These are phyloP conservation scores for Lactarius deliciosus DNA, from an alignment of 768 basidiomycete species.

Conservation along the genomic window DNA sequence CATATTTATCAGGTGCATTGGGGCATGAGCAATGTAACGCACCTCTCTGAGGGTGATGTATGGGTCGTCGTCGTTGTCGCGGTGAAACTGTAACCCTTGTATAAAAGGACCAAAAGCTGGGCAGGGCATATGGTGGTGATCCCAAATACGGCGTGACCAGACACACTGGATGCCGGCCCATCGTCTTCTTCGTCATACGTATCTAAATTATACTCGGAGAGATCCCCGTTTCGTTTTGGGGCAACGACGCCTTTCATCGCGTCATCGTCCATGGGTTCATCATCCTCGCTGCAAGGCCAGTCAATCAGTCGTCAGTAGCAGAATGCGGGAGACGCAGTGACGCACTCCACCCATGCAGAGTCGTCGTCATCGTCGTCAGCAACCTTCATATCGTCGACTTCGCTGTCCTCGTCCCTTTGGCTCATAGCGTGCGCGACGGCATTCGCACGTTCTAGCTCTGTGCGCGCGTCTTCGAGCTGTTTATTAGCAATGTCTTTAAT, in stretches of 20 bases:
- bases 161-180: slow-evolving; percentile 37
- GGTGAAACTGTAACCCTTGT: slow-evolving; percentile 90
- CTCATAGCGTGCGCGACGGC: slow-evolving; percentile 73
- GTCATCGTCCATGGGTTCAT: slow-evolving; percentile 60
- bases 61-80: slow-evolving; percentile 90
- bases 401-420: slow-evolving; percentile 60
- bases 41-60: slow-evolving; percentile 96
- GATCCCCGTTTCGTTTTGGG: slow-evolving; percentile 45
- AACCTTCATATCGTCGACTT: slow-evolving; percentile 51
- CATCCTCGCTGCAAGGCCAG: slow-evolving; percentile 41
- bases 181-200: slow-evolving; percentile 81
- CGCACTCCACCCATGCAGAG: slow-evolving; percentile 75
- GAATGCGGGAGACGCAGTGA: slow-evolving; percentile 47
- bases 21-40: slow-evolving; percentile 33
- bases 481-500: slow-evolving; percentile 85
- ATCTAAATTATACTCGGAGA: slow-evolving; percentile 87
- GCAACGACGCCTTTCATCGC: slow-evolving; percentile 39
- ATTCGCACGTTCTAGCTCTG: slow-evolving; percentile 81
- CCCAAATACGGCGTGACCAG: slow-evolving; percentile 12
- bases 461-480: slow-evolving; percentile 85
- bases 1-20: slow-evolving; percentile 10
- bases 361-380: slow-evolving; percentile 46
- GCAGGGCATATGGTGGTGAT: slow-evolving; percentile 24
- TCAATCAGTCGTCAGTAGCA: slow-evolving; percentile 38
- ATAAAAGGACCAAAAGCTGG: slow-evolving; percentile 71